A percentile compares a stretch with the other conserved stretches of the same genome.
Evolutionary conservation across 768 basidiomycete genomes (phyloP).

Genomic region (Termitomyces sp.): DNA sequence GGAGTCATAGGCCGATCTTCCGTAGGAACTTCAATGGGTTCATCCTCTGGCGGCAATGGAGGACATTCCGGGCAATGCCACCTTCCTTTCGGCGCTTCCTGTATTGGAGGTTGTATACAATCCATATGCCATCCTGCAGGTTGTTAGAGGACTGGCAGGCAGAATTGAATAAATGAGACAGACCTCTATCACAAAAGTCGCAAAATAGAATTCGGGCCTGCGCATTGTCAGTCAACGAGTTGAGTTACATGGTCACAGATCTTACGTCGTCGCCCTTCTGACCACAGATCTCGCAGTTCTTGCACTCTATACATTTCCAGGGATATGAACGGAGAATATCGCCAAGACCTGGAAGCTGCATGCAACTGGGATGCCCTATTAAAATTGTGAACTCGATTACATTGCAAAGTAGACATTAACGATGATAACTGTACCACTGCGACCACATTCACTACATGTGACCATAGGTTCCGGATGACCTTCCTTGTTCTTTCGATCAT

Average conservation of each 20-base stretch:
- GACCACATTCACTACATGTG: slow-evolving; percentile 78
- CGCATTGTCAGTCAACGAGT: slow-evolving; percentile 13
- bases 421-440: slow-evolving; percentile 58
- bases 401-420: not conserved
- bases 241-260: slow-evolving; percentile 8
- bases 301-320: slow-evolving; percentile 92
- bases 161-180: slow-evolving; percentile 13
- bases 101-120: slow-evolving; percentile 71
- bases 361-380: slow-evolving; percentile 84
- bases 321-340: slow-evolving; percentile 65
- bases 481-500: slow-evolving; percentile 53
- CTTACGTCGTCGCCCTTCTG: slow-evolving; percentile 88
- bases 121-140: slow-evolving; percentile 77
- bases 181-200: slow-evolving; percentile 91
- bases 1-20: slow-evolving; percentile 10
- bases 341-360: slow-evolving; percentile 57
- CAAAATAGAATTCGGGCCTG: slow-evolving; percentile 86
- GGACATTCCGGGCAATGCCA: slow-evolving; percentile 76
- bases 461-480: slow-evolving; percentile 66
- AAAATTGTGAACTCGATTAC: slow-evolving; percentile 1
- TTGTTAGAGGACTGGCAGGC: slow-evolving; percentile 3
- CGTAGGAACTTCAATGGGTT: slow-evolving; percentile 1
- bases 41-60: slow-evolving; percentile 22
- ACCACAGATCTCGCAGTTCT: slow-evolving; percentile 84
- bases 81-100: slow-evolving; percentile 66